Base-by-base conservation (phyloP, 176 grass and related monocot species). In the Poa annua region DNA sequence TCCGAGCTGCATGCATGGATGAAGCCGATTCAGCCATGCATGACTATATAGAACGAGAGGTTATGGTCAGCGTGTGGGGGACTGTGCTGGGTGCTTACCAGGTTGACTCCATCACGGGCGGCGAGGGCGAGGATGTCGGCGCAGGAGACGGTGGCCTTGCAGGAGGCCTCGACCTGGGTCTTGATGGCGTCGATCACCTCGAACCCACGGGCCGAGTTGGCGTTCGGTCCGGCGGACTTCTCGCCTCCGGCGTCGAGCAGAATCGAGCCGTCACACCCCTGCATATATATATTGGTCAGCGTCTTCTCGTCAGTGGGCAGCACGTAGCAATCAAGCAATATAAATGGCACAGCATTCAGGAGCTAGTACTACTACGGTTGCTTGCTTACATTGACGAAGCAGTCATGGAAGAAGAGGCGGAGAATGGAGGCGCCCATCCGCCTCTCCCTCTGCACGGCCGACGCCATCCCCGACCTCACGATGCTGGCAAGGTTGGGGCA, bases 161-260 rank as follows among this genome's bases (percentile, higher is more conserved):
- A 97, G 25, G 90, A 33, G 0, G 90, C 47, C 57, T 97, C 94
- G 1, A 97, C 92, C 70, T 84, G 65, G 29, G 81, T 59, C 74
- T 97, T 97, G 86, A 97, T 92, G 81, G 88, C 81, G 68, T 97
- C 94, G 72, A 97, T 92, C 35, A 97, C 94, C n/a, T 97, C 88
- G 56, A 69, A 97, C 1, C 94, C 92, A 3, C 95, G 92, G 0
- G 66, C 90, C 0, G 95, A 97, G 83, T 91, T 90, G 44, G 55
- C 80, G 68, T 94, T 97, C 1, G 95, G 95, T 0, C 86, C 88
- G 7, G 95, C 95, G 72, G 13, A 49, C 88, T 94, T 94, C 92
- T 97, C 94, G 0, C 94, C 88, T n/a, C 84, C 84, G 74, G 87
- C 95, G 47, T 97, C 92, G 1, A 94, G 74, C 20, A 97, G 86